These are phyloP conservation scores for Aschersonia sp. DNA, from an alignment of 2,329 filamentous ascomycete species.

Conservation along the genomic window DNA sequence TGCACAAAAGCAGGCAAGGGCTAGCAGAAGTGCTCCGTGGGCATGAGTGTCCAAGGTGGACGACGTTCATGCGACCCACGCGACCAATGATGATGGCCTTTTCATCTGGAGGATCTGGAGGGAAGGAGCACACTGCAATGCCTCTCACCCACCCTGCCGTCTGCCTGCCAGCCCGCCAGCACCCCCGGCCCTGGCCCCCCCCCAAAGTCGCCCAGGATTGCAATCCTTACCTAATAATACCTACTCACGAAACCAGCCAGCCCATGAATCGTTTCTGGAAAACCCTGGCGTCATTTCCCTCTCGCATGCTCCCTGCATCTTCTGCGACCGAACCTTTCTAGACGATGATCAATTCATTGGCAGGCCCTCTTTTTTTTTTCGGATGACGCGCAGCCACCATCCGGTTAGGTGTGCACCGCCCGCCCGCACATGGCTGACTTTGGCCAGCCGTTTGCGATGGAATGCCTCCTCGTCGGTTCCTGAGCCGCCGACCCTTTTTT, in stretches of 20 bases:
- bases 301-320: neutral
- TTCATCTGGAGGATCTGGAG: neutral
- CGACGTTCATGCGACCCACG: too few relatives aligned
- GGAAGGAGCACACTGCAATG: neutral
- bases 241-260: neutral
- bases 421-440: too few relatives aligned
- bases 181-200: too few relatives aligned
- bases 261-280: neutral
- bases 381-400: too few relatives aligned
- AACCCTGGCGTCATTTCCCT: neutral
- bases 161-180: neutral
- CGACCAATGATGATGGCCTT: neutral
- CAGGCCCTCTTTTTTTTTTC: too few relatives aligned
- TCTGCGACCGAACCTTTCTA: neutral
- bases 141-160: neutral
- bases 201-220: too few relatives aligned
- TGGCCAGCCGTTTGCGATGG: too few relatives aligned
- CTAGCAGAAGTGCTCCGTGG: neutral
- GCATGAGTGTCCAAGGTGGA: neutral
- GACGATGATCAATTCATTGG: neutral
- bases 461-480: too few relatives aligned
- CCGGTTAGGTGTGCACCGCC: too few relatives aligned
- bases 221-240: neutral
- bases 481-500: too few relatives aligned
- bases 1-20: neutral